phyloP scores from a whole-genome alignment of 2,329 filamentous ascomycete species.

The Fulvia fulva region DNA sequence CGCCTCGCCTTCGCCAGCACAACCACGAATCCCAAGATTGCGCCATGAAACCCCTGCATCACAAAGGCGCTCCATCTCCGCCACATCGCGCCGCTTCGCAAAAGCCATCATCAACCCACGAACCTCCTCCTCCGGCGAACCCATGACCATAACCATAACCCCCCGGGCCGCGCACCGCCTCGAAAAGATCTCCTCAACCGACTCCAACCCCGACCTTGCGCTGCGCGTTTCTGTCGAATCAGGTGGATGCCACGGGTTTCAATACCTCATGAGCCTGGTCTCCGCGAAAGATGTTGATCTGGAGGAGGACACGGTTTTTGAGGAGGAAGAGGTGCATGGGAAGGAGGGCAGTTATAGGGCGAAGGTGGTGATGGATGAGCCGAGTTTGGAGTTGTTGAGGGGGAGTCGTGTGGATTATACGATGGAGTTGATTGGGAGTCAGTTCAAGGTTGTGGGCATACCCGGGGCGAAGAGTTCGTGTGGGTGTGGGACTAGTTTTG shows the following conservation, averaged over 20 bases:
- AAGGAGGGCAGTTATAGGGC: constrained; percentile 44
- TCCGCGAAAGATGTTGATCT: constrained; percentile 53
- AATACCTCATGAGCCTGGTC: constrained; percentile 89
- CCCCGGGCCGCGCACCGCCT: constrained; percentile 73
- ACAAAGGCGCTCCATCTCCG: constrained; percentile 12
- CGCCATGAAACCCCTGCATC: not conserved
- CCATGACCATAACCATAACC: constrained; percentile 79
- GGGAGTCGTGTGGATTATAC: constrained; percentile 96
- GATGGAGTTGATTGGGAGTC: constrained; percentile 87
- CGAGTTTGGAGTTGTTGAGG: constrained; percentile 81
- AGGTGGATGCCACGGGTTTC: constrained; percentile 95
- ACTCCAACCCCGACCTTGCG: constrained; percentile 69
- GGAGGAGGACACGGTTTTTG: constrained; percentile 86
- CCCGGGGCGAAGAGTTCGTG: constrained; percentile 89
- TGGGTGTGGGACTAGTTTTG: constrained; percentile 96
- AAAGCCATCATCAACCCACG: constrained; percentile 63
- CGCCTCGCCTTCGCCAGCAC: not conserved
- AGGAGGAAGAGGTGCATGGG: constrained; percentile 49
- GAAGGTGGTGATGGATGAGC: constrained; percentile 85
- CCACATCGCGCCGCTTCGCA: constrained; percentile 12
- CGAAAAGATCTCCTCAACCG: constrained; percentile 55
- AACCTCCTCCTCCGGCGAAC: constrained; percentile 76
- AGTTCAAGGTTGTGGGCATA: constrained; percentile 96
- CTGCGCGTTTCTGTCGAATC: constrained; percentile 90
- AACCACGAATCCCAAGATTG: not conserved